Evolutionary conservation across 495 filamentous ascomycete genomes (phyloP).

Genomic region (Penicillium roqueforti): DNA sequence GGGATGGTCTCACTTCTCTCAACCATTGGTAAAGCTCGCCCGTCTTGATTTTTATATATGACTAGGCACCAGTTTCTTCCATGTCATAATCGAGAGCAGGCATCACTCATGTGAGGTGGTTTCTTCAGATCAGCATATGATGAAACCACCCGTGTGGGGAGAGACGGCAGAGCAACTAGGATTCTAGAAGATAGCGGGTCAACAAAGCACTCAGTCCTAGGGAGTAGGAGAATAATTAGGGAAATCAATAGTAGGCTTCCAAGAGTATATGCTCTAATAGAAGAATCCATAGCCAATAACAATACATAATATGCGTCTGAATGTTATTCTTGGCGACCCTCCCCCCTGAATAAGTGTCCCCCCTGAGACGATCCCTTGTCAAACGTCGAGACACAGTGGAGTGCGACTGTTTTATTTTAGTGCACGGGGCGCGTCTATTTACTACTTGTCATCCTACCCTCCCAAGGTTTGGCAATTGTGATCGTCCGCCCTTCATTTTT

Average conservation of each 20-base stretch:
- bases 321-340: conserved; percentile 17
- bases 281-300: not conserved
- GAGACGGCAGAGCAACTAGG: conserved; percentile 2
- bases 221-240: not conserved
- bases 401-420: conserved; percentile 6
- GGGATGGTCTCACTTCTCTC: not conserved
- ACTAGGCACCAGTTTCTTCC: not conserved
- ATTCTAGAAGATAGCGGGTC: conserved; percentile 17
- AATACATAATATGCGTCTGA: not conserved
- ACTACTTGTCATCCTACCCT: conserved; percentile 9
- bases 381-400: conserved; percentile 2
- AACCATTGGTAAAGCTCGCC: not conserved
- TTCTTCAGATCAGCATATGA: not conserved
- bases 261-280: not conserved
- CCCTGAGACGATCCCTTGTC: conserved; percentile 12
- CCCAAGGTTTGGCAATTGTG: conserved; percentile 20
- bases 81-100: too few species aligned
- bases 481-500: conserved; percentile 22
- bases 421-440: conserved; percentile 21
- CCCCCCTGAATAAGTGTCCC: conserved; percentile 13
- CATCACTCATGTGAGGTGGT: too few species aligned
- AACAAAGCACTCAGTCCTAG: not conserved
- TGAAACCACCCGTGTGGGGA: conserved; percentile 18
- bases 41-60: not conserved
- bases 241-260: not conserved